Base-by-base conservation (phyloP, 163 green algal species). In the Scenedesmus sp. region DNA sequence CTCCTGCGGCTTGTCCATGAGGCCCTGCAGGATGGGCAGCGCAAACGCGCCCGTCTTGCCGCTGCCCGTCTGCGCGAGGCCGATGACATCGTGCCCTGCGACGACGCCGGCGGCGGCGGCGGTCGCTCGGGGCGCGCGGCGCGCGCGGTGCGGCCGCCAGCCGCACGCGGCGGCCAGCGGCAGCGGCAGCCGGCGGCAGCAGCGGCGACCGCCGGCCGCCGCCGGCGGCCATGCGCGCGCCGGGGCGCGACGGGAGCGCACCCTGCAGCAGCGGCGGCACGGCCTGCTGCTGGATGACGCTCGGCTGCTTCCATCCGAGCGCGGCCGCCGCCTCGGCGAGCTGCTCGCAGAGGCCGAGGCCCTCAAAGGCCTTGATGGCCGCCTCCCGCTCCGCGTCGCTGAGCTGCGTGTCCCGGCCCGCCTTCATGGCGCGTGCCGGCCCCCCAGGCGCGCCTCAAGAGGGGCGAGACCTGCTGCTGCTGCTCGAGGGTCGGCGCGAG, bases 31-130 rank as follows among this genome's bases (percentile, higher is more conserved):
- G 69, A 99, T 97, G 67, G 96, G 96, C 33, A 99, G 82, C 24
- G 93, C 93, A 86, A 99, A 99, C 29, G 96, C 96, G 42, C 92
- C 96, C 17, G 96, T 99, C 85, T 99, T 99, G 31, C 96, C 96
- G 15, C 88, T 96, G 17, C 96, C 96, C 18, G 96, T 99, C 83
- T 99, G 96, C 51, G 96, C 96, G 24, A 99, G 89, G 11, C 95
- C 96, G 63, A 99, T 98, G 28, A 99, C 88, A 77, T 99, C 96
- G 58, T 94, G 89, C 39, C 93, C 95, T 97, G 89, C 50, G 26
- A 74, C 64, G 14, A 63, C 53, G 39, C 7, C 39, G 39, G 39
- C 36, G 60, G 22, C n/a, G 36, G 18, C 18, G 10, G 18, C 22
- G 18, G 39, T 34, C 7, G 2, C 31, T 10, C 34, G 45, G 51